Evolutionary conservation across 2,329 filamentous ascomycete species (phyloP).

Genomic region (Paramyrothecium sp.): DNA sequence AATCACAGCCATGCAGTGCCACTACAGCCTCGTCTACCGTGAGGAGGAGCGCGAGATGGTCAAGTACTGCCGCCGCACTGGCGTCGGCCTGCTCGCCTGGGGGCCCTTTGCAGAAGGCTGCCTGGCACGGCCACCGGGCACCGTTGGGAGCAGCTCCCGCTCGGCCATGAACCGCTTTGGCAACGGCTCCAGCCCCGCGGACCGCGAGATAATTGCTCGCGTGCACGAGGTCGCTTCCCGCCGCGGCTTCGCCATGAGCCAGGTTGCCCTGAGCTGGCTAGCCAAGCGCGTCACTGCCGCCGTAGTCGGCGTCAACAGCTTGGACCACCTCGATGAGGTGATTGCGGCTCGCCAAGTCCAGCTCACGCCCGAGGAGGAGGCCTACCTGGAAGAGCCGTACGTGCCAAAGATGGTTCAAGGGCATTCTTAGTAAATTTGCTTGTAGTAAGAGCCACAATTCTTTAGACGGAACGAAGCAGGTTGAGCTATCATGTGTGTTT

Average conservation of each 20-base stretch:
- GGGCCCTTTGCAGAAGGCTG: background rate
- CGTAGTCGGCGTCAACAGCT: slow-evolving; percentile 59
- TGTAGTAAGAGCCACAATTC: too few relatives aligned
- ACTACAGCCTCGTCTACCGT: slow-evolving; percentile 52
- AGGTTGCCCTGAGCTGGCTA: slow-evolving; percentile 65
- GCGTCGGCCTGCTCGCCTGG: slow-evolving; percentile 37
- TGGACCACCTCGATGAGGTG: slow-evolving; percentile 59
- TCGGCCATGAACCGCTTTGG: too few relatives aligned
- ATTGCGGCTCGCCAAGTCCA: slow-evolving; percentile 40
- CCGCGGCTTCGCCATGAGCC: slow-evolving; percentile 57
- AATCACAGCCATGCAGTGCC: slow-evolving; percentile 58
- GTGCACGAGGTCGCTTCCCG: slow-evolving; percentile 54
- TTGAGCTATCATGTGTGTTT: too few relatives aligned
- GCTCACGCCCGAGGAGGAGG: slow-evolving; percentile 56
- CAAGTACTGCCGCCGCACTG: slow-evolving; percentile 39
- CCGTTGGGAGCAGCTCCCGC: background rate
- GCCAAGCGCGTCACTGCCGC: slow-evolving; percentile 52
- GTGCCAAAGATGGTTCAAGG: slow-evolving; percentile 27
- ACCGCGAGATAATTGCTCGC: slow-evolving; percentile 2
- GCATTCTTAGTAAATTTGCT: background rate
- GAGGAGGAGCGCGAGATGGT: slow-evolving; percentile 53
- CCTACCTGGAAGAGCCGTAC: slow-evolving; percentile 62
- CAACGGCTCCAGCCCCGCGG: background rate
- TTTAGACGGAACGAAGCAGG: too few relatives aligned
- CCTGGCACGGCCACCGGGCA: background rate